These are phyloP conservation scores for Petrea volubilis DNA, from an alignment of 257 asterid genomes.

Conservation along the genomic window DNA sequence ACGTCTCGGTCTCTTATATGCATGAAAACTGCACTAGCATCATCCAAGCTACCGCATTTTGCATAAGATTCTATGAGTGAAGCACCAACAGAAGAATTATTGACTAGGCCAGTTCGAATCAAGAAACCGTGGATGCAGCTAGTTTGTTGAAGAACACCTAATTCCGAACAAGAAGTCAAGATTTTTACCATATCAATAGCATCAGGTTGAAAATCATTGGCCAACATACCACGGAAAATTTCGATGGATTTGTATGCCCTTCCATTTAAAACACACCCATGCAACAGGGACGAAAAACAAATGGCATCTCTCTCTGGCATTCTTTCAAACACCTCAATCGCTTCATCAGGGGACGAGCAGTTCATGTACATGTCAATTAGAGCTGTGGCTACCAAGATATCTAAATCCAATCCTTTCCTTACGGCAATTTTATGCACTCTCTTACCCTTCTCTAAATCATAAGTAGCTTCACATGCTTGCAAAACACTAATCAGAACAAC, in stretches of 20 bases:
- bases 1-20: constrained; percentile 45
- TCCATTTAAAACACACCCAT: constrained; percentile 62
- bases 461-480: constrained; percentile 72
- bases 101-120: constrained; percentile 44
- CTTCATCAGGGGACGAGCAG: constrained; percentile 66
- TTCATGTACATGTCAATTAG: constrained; percentile 82
- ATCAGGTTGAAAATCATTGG: constrained; percentile 41
- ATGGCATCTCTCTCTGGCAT: constrained; percentile 58
- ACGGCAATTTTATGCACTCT: constrained; percentile 51
- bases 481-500: constrained; percentile 56
- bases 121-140: constrained; percentile 61
- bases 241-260: constrained; percentile 41
- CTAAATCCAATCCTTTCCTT: constrained; percentile 40
- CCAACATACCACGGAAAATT: constrained; percentile 55
- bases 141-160: constrained; percentile 60
- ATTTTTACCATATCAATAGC: constrained; percentile 49
- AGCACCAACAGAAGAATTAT: constrained; percentile 43
- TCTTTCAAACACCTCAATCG: constrained; percentile 44
- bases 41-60: constrained; percentile 71
- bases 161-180: constrained; percentile 67
- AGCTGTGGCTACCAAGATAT: constrained; percentile 69
- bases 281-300: constrained; percentile 53
- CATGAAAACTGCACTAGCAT: constrained; percentile 47
- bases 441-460: constrained; percentile 48
- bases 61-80: constrained; percentile 75